These are phyloP conservation scores for Populus tomentosa DNA, from an alignment of 441 rosid species.

Conservation along the genomic window DNA sequence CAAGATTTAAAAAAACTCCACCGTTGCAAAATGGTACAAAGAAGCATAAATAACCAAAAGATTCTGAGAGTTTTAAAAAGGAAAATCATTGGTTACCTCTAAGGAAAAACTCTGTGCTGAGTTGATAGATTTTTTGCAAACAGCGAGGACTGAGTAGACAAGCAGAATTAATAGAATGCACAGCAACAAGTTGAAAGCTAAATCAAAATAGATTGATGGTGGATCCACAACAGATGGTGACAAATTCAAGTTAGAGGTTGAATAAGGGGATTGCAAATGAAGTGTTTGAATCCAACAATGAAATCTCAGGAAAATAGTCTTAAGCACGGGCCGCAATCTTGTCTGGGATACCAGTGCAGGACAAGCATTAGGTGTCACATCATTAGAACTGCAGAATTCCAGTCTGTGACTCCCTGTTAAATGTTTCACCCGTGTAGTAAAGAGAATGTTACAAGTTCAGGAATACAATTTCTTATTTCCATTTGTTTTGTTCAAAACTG, in stretches of 20 bases:
- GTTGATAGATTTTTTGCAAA: neutral
- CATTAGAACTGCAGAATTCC: neutral
- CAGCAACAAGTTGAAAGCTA: neutral
- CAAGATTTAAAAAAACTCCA: neutral
- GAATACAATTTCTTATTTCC: neutral
- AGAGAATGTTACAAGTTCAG: neutral
- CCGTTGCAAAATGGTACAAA: neutral
- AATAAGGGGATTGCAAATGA: neutral
- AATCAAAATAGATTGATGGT: neutral
- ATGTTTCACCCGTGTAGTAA: neutral
- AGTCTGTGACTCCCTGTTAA: neutral
- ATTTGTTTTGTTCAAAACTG: neutral
- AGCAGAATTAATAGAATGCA: neutral
- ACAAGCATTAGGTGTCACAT: neutral
- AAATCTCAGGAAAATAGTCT: neutral
- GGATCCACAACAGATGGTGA: neutral
- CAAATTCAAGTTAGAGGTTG: neutral
- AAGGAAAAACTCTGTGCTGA: neutral
- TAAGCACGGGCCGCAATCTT: neutral
- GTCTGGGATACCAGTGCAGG: neutral
- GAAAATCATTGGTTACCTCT: neutral
- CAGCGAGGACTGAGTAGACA: neutral
- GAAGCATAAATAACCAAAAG: neutral
- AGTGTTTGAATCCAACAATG: neutral
- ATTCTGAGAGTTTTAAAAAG: neutral